A percentile compares a stretch with the other conserved stretches of the same genome.
phyloP scores from a whole-genome alignment of 2,329 filamentous ascomycete species.

The Immersiporthe knoxdaviesiana region DNA sequence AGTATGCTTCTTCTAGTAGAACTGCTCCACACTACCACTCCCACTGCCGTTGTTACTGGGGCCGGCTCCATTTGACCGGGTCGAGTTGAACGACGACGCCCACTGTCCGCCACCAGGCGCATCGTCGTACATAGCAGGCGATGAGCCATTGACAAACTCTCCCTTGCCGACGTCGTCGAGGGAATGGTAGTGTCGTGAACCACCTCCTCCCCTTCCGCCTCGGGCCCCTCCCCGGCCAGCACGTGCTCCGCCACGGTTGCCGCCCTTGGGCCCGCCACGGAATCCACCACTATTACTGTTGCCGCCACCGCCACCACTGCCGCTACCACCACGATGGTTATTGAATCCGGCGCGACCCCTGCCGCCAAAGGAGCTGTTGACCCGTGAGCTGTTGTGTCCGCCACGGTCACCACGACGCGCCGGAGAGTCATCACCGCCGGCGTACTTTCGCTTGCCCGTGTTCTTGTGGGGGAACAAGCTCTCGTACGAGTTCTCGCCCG shows the following conservation, averaged over 20 bases:
- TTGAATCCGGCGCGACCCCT: slow-evolving; percentile 41
- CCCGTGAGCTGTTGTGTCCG: slow-evolving; percentile 32
- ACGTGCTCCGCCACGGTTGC: slow-evolving; percentile 35
- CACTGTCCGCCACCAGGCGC: slow-evolving; percentile 15
- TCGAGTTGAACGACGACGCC: slow-evolving; percentile 15
- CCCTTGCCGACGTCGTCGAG: slow-evolving; percentile 66
- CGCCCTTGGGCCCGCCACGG: slow-evolving; percentile 18
- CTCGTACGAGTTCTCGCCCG: slow-evolving; percentile 65
- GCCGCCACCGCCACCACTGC: slow-evolving; percentile 39
- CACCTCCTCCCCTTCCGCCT: slow-evolving; percentile 53
- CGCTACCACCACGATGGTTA: slow-evolving; percentile 44
- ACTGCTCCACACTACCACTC: slow-evolving; percentile 26
- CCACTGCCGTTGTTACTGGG: slow-evolving; percentile 14
- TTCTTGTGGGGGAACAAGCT: slow-evolving; percentile 62
- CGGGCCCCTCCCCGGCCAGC: slow-evolving; percentile 49
- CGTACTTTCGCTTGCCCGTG: slow-evolving; percentile 64
- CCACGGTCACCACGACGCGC: slow-evolving; percentile 16
- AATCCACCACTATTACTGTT: slow-evolving; percentile 6
- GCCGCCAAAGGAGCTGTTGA: slow-evolving; percentile 36
- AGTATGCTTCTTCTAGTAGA: slow-evolving; percentile 27
- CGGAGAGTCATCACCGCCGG: slow-evolving; percentile 54
- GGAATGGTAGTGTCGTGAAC: slow-evolving; percentile 61
- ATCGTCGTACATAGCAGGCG: slow-evolving; percentile 26
- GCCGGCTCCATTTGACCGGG: slow-evolving; percentile 3
- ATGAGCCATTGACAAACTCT: slow-evolving; percentile 43